phyloP scores from a whole-genome alignment of 2,329 filamentous ascomycete species.

The Fusarium sulawesiense region DNA sequence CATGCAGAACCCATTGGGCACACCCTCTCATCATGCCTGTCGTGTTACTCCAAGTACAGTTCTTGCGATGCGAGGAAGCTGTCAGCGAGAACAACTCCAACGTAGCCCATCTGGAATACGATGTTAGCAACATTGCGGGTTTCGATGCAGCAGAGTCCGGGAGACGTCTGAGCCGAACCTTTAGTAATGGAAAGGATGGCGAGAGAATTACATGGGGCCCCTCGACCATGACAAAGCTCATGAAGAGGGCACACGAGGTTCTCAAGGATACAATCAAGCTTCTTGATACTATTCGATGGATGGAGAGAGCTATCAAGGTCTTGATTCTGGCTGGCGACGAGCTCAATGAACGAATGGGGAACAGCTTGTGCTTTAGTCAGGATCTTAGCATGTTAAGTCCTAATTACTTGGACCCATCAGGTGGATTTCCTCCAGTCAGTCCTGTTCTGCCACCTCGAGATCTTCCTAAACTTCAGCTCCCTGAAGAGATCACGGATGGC shows the following conservation, averaged over 20 bases:
- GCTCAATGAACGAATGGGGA: constrained; percentile 50
- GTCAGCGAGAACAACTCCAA: constrained; percentile 58
- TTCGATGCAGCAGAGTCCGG: constrained; percentile 50
- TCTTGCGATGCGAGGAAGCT: constrained; percentile 58
- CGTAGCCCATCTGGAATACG: constrained; percentile 55
- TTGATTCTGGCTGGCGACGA: constrained; percentile 58
- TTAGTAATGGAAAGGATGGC: constrained; percentile 42
- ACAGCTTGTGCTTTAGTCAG: constrained; percentile 32
- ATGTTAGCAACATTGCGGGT: constrained; percentile 58
- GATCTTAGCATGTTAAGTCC: constrained; percentile 46
- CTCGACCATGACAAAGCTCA: constrained; percentile 59
- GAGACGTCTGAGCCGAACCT: constrained; percentile 39
- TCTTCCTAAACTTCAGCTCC: constrained; percentile 32
- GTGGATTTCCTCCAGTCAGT: constrained; percentile 43
- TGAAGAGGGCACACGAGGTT: constrained; percentile 61
- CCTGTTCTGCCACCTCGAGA: constrained; percentile 39
- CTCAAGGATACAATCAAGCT: constrained; percentile 59
- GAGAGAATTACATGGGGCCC: constrained; percentile 49
- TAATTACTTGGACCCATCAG: constrained; percentile 35
- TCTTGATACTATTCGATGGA: constrained; percentile 60
- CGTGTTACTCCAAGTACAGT: constrained; percentile 60
- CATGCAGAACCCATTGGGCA: constrained; percentile 58
- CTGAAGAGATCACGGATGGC: constrained; percentile 34
- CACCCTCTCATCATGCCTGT: constrained; percentile 60
- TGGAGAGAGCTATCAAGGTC: constrained; percentile 59